Evolutionary conservation across 257 asterid species (phyloP).

Genomic region (Primulina eburnea): DNA sequence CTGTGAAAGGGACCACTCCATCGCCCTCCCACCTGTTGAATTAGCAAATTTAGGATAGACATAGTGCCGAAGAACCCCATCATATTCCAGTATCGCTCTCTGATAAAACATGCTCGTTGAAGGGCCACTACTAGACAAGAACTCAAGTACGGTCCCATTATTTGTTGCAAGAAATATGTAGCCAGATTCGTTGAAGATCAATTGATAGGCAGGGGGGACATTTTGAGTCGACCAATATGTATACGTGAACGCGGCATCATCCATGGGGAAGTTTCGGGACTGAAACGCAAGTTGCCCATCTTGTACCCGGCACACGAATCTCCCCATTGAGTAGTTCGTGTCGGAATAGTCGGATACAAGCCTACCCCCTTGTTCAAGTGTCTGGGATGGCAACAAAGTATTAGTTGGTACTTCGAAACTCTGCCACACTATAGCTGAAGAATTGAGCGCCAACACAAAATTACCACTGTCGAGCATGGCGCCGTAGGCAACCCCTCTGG

Average conservation of each 20-base stretch:
- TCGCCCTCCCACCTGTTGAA: no score
- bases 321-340: slow-evolving; percentile 18
- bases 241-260: neutral
- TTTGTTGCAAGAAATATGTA: slow-evolving; percentile 16
- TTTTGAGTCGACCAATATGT: slow-evolving; percentile 13
- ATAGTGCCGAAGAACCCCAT: no score
- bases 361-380: neutral
- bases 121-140: neutral
- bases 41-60: no score
- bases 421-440: slow-evolving; percentile 27
- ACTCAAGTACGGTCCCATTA: neutral
- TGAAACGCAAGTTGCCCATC: slow-evolving; percentile 25
- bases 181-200: slow-evolving; percentile 28
- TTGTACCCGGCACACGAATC: slow-evolving; percentile 7
- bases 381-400: slow-evolving; percentile 29
- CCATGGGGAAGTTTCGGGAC: neutral
- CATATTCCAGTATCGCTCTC: no score
- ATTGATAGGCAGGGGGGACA: neutral
- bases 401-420: slow-evolving; percentile 35
- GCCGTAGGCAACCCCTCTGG: slow-evolving; percentile 22
- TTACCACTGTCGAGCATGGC: no score
- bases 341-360: neutral
- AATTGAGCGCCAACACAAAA: slow-evolving; percentile 20
- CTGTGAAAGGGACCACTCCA: slow-evolving; percentile 17
- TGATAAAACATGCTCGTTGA: neutral